Percentiles rank a stretch among this genome's conserved stretches.
phyloP scores from a whole-genome alignment of 495 filamentous ascomycete species.

The Beverwykella pulmonaria region DNA sequence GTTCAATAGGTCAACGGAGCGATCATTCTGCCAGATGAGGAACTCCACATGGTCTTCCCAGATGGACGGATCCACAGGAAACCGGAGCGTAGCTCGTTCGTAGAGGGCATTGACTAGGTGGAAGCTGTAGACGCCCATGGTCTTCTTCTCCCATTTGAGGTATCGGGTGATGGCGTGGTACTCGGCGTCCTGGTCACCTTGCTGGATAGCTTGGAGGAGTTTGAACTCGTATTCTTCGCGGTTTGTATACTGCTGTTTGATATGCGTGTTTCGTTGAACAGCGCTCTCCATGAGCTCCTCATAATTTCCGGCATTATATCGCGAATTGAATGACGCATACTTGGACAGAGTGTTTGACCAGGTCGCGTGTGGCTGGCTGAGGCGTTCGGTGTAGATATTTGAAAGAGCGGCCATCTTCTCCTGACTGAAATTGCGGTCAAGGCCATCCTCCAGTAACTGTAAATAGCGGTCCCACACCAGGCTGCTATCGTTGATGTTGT shows the following conservation, averaged over 20 bases:
- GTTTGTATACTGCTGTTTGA: slow-evolving; percentile 67
- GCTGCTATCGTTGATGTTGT: slow-evolving; percentile 82
- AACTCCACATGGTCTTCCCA: slow-evolving; percentile 85
- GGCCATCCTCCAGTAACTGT: slow-evolving; percentile 62
- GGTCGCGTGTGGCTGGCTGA: slow-evolving; percentile 76
- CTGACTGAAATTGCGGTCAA: slow-evolving; percentile 58
- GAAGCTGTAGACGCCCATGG: slow-evolving; percentile 55
- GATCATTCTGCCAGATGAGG: slow-evolving; percentile 56
- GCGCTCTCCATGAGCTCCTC: slow-evolving; percentile 77
- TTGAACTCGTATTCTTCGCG: slow-evolving; percentile 74
- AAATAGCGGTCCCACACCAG: slow-evolving; percentile 83
- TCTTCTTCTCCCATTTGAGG: slow-evolving; percentile 76
- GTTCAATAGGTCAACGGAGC: slow-evolving; percentile 39
- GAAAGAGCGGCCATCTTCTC: slow-evolving; percentile 67
- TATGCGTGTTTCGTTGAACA: slow-evolving; percentile 63
- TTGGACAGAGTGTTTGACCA: slow-evolving; percentile 84
- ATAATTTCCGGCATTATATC: slow-evolving; percentile 72
- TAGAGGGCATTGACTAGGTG: slow-evolving; percentile 73
- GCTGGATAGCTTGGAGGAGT: slow-evolving; percentile 61
- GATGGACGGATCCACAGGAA: slow-evolving; percentile 67
- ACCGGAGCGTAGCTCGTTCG: slow-evolving; percentile 70
- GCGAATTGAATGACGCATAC: slow-evolving; percentile 79
- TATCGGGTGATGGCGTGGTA: slow-evolving; percentile 71
- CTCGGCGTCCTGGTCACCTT: slow-evolving; percentile 60
- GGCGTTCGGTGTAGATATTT: slow-evolving; percentile 69